Conservation (phyloP, 2,329 filamentous ascomycete species). For the Ophidiomyces ophidiicola region DNA sequence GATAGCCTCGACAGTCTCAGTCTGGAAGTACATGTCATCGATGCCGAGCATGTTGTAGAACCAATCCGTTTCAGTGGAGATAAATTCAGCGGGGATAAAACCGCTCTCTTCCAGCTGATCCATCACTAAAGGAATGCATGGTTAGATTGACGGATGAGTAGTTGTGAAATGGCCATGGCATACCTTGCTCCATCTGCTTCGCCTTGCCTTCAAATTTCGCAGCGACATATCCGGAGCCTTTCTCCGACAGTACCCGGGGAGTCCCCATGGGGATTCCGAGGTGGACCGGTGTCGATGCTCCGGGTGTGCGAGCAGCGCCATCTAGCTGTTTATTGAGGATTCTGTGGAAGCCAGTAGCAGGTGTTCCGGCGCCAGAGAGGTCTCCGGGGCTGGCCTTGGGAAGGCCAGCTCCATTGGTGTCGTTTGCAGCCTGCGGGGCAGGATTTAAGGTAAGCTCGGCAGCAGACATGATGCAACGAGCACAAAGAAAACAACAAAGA, state of each 20-base stretch:
- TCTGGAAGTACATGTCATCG: constrained; percentile 95
- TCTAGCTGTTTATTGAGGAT: constrained; percentile 47
- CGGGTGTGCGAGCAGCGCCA: constrained; percentile 40
- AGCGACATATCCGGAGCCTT: constrained; percentile 86
- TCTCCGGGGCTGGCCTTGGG: constrained; percentile 25
- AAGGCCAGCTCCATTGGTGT: constrained; percentile 7
- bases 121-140: constrained; percentile 50
- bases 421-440: constrained; percentile 6
- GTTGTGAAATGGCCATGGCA: too few species aligned
- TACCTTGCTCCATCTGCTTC: constrained; percentile 74
- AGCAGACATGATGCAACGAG: constrained; percentile 10
- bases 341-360: constrained; percentile 32
- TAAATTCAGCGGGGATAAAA: constrained; percentile 73
- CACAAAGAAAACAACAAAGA: too few species aligned
- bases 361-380: constrained; percentile 30
- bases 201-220: constrained; percentile 87
- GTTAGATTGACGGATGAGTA: constrained; percentile 15
- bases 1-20: constrained; percentile 74
- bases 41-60: constrained; percentile 98
- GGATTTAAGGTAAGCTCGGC: constrained; percentile 4
- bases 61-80: constrained; percentile 81
- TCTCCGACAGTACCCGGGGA: constrained; percentile 68
- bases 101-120: constrained; percentile 62
- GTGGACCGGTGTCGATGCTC: constrained; percentile 77
- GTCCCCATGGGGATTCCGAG: constrained; percentile 55